Evolutionary conservation across 495 filamentous ascomycete genomes (phyloP), one percentile per base, ranked within the genome.

Genomic region (Lophiotrema nucula): DNA sequence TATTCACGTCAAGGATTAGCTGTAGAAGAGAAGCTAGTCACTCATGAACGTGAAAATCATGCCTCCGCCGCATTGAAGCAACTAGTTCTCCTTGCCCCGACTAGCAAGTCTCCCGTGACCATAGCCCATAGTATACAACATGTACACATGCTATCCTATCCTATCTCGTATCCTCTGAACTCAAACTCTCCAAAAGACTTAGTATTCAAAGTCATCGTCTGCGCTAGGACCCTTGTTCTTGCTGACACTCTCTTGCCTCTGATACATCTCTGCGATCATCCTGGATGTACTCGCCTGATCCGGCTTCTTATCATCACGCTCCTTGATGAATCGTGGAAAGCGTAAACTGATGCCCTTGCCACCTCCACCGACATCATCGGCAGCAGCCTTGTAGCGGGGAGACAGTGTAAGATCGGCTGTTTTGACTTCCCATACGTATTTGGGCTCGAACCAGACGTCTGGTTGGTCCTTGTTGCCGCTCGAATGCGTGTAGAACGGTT

Each of bases 161-260:
- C n/a, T n/a, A n/a, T n/a, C n/a, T n/a, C n/a, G n/a, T n/a, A n/a
- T n/a, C n/a, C n/a, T n/a, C n/a, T n/a, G n/a, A n/a, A n/a, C n/a
- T n/a, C n/a, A n/a, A n/a, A n/a, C n/a, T n/a, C n/a, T n/a, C n/a
- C n/a, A n/a, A n/a, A n/a, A n/a, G n/a, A n/a, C n/a, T 62, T 72
- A 98, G 75, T 98, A 98, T 76, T 98, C 93, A 74, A 96, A 98
- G 74, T 97, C 90, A 80, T 97, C 95, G 79, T 98, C 93, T 49
- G 92, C 91, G 12, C 84, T 85, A 19, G 86, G 83, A 1, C 82
- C 85, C 72, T 91, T 91, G 50, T 76, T 86, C 65, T 91, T 84
- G 4, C 78, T 73, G 26, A 96, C 89, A 48, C 84, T 84, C 73
- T 96, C 92, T 76, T 98, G 93, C 74, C 88, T 92, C 58, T 84